Conservation (phyloP, 2,329 filamentous ascomycete species). For the Didymellaceae sp. region DNA sequence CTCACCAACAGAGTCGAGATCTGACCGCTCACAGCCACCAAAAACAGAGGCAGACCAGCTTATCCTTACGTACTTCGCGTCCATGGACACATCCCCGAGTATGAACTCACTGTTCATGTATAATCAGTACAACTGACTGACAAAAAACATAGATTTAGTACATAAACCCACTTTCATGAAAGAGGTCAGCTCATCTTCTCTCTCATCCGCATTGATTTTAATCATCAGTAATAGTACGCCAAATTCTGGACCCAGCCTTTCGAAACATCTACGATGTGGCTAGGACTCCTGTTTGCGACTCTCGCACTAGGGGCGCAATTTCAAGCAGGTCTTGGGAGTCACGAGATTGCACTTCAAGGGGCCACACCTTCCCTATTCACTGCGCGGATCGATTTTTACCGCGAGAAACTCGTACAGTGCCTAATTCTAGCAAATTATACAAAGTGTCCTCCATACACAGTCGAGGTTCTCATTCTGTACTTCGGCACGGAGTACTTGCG, state of each 20-base stretch:
- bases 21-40: no score
- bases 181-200: conserved; percentile 22
- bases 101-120: neutral
- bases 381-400: conserved; percentile 38
- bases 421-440: conserved; percentile 44
- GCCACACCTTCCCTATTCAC: conserved; percentile 23
- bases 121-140: conserved; percentile 6
- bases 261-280: conserved; percentile 50
- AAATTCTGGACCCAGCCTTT: conserved; percentile 53
- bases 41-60: conserved; percentile 35
- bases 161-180: conserved; percentile 40
- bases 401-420: conserved; percentile 42
- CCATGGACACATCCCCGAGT: conserved; percentile 39
- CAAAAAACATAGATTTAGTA: conserved; percentile 25
- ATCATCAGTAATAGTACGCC: conserved; percentile 45
- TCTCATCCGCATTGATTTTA: neutral
- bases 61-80: conserved; percentile 33
- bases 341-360: conserved; percentile 4
- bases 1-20: no score
- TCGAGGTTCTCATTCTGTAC: conserved; percentile 42
- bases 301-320: conserved; percentile 42
- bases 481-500: conserved; percentile 40
- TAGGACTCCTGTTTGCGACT: conserved; percentile 53
- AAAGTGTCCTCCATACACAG: conserved; percentile 44
- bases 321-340: conserved; percentile 24